Percentiles rank a stretch among this genome's conserved stretches.
Evolutionary conservation across 257 asterid species (phyloP).

Genomic region (Linaria vulgaris): DNA sequence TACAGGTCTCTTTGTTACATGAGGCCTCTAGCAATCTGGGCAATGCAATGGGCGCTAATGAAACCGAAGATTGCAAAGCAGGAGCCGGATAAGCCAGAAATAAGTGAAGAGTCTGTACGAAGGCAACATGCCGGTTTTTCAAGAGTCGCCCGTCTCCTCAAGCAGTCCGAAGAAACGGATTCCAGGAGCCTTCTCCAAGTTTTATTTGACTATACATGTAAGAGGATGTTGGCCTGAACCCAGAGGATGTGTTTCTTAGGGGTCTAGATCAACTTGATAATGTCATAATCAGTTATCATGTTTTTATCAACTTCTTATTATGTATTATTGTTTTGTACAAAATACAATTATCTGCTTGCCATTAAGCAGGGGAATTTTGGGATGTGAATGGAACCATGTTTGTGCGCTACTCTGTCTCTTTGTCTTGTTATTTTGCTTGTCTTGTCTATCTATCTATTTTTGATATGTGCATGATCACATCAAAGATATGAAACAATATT

Average conservation of each 20-base stretch:
- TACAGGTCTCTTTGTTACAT: constrained; percentile 81
- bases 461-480: too few relatives aligned
- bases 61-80: constrained; percentile 42
- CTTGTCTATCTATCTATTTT: too few relatives aligned
- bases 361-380: too few relatives aligned
- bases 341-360: not conserved
- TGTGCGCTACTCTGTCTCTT: too few relatives aligned
- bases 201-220: constrained; percentile 73
- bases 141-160: constrained; percentile 77
- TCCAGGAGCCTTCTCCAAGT: constrained; percentile 70
- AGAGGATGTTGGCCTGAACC: constrained; percentile 62
- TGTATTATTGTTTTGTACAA: not conserved
- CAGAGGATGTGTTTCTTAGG: not conserved
- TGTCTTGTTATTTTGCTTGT: too few relatives aligned
- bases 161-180: constrained; percentile 59
- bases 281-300: not conserved
- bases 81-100: constrained; percentile 43
- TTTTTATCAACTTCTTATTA: not conserved
- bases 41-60: constrained; percentile 95
- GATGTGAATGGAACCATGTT: too few relatives aligned
- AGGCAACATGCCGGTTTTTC: constrained; percentile 73
- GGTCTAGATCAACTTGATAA: not conserved
- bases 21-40: constrained; percentile 96
- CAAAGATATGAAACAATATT: too few relatives aligned
- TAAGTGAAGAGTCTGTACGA: constrained; percentile 52